A percentile compares a stretch with the other conserved stretches of the same genome.
Evolutionary conservation across 2,329 filamentous ascomycete species (phyloP).

Genomic region (Cercospora sojina): DNA sequence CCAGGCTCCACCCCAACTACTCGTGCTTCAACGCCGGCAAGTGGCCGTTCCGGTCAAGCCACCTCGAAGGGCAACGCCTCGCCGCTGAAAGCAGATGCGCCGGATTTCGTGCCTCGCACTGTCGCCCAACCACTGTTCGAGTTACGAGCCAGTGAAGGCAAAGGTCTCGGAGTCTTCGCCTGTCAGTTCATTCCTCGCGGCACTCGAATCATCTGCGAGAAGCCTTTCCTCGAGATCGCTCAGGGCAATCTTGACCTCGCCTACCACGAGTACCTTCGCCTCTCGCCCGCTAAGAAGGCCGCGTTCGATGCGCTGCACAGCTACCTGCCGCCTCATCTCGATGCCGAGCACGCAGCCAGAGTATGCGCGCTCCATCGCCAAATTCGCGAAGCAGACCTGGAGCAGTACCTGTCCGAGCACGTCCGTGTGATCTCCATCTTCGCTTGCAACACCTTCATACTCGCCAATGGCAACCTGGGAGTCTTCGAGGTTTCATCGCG

Average conservation of each 20-base stretch:
- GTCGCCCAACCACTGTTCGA: slow-evolving; percentile 14
- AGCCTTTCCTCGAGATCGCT: slow-evolving; percentile 24
- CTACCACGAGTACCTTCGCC: slow-evolving; percentile 25
- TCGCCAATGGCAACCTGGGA: slow-evolving; percentile 17
- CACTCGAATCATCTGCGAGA: slow-evolving; percentile 31
- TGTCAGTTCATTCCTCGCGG: slow-evolving; percentile 25
- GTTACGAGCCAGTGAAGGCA: slow-evolving; percentile 21
- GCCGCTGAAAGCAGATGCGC: slow-evolving; percentile 8
- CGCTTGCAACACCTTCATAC: slow-evolving; percentile 30
- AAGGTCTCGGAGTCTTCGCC: slow-evolving; percentile 33
- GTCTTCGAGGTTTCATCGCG: slow-evolving; percentile 25
- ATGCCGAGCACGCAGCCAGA: slow-evolving; percentile 24
- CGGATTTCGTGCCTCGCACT: slow-evolving; percentile 1
- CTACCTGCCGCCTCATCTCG: slow-evolving; percentile 19
- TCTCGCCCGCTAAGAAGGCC: slow-evolving; percentile 20
- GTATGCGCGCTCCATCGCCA: slow-evolving; percentile 11
- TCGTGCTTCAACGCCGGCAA: neutral
- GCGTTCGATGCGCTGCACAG: slow-evolving; percentile 26
- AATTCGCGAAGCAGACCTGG: slow-evolving; percentile 13
- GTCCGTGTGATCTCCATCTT: slow-evolving; percentile 31
- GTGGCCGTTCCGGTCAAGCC: neutral
- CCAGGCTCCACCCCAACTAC: neutral
- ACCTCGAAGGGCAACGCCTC: neutral
- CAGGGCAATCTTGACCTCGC: slow-evolving; percentile 19
- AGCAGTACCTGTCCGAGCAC: slow-evolving; percentile 21